phyloP scores from a whole-genome alignment of 2,329 filamentous ascomycete genomes.

The Nectriaceae sp. region DNA sequence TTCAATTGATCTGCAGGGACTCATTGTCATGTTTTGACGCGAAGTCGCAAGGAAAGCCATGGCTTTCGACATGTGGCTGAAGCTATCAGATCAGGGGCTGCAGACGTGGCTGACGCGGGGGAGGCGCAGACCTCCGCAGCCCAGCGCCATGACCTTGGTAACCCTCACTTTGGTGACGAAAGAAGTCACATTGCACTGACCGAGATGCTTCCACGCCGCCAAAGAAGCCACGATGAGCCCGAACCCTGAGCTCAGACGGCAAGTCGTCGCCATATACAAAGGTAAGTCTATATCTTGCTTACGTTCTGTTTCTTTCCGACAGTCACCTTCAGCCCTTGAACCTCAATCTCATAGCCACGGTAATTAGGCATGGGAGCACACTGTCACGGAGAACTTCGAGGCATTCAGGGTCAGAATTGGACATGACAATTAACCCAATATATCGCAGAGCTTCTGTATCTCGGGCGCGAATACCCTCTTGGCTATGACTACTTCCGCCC shows the following conservation, averaged over 20 bases:
- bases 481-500: constrained; percentile 80
- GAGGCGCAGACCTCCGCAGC: background rate
- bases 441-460: constrained; percentile 72
- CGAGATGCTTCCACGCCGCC: no score
- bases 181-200: no score
- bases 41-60: no score
- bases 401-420: background rate
- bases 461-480: constrained; percentile 84
- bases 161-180: no score
- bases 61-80: constrained; percentile 17
- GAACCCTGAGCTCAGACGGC: constrained; percentile 64
- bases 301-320: background rate
- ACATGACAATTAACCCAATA: background rate
- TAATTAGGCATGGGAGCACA: no score
- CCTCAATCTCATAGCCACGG: background rate
- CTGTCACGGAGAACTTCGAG: background rate
- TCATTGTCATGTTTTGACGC: no score
- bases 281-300: constrained; percentile 48
- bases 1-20: no score
- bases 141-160: background rate
- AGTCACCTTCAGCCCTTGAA: background rate
- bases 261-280: constrained; percentile 90
- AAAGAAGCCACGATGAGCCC: constrained; percentile 35
- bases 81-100: constrained; percentile 9
- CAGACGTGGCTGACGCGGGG: constrained; percentile 19